Percentiles rank a stretch among this genome's conserved stretches.
phyloP scores from a whole-genome alignment of 352 stramenopile genomes.

The Phytopythium cucurbitacearum region DNA sequence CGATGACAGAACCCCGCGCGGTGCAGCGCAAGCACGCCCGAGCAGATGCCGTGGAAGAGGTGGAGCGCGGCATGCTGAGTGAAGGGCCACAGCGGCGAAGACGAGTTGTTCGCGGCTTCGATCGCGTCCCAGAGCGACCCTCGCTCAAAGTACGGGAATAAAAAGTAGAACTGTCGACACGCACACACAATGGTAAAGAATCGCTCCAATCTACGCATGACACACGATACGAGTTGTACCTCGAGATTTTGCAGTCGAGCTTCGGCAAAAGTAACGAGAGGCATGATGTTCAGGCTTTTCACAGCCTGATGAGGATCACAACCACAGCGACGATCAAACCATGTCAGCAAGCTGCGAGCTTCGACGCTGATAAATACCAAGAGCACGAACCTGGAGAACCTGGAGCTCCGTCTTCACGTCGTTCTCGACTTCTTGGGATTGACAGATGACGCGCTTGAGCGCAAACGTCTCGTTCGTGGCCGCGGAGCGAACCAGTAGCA shows the following conservation, averaged over 20 bases:
- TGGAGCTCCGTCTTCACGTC: slow-evolving; percentile 77
- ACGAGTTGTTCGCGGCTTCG: slow-evolving; percentile 49
- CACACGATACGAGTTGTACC: slow-evolving; percentile 22
- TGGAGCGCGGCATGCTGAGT: slow-evolving; percentile 75
- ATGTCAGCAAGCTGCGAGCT: background rate
- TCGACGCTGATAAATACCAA: background rate
- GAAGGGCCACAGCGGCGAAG: slow-evolving; percentile 79
- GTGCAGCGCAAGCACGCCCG: slow-evolving; percentile 69
- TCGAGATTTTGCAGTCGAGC: slow-evolving; percentile 62
- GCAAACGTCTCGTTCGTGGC: slow-evolving; percentile 70
- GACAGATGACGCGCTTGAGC: slow-evolving; percentile 79
- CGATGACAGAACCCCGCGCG: slow-evolving; percentile 78
- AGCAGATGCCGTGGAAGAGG: slow-evolving; percentile 83
- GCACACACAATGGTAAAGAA: background rate
- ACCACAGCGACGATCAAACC: slow-evolving; percentile 1
- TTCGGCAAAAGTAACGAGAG: slow-evolving; percentile 76
- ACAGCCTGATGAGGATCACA: slow-evolving; percentile 35
- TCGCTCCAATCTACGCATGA: background rate
- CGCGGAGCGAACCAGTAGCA: slow-evolving; percentile 72
- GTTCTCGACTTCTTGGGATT: slow-evolving; percentile 74
- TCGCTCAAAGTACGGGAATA: slow-evolving; percentile 83
- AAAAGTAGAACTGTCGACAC: slow-evolving; percentile 62
- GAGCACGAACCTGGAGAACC: slow-evolving; percentile 47
- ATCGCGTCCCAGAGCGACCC: slow-evolving; percentile 83
- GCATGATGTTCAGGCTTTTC: slow-evolving; percentile 79